Evolutionary conservation across 306 rosid species (phyloP).

Genomic region (Ammopiptanthus mongolicus): DNA sequence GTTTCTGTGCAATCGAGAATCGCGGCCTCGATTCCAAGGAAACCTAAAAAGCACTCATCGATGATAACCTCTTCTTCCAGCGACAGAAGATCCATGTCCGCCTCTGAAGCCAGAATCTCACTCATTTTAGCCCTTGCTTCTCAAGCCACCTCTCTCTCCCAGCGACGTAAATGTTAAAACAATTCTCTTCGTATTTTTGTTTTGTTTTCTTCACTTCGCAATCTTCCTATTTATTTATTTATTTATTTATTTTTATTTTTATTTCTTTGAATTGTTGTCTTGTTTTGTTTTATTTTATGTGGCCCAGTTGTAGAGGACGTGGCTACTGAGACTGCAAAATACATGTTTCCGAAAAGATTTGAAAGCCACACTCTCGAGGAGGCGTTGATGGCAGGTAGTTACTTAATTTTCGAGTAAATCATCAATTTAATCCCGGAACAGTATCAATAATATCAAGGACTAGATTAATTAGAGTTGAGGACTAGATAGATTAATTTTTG

Average conservation of each 20-base stretch:
- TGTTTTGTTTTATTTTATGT: no score
- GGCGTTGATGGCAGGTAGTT: constrained; percentile 70
- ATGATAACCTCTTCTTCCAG: constrained; percentile 27
- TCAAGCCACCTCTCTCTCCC: constrained; percentile 67
- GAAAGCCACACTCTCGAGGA: constrained; percentile 83
- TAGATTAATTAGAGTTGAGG: no score
- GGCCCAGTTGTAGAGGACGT: constrained; percentile 56
- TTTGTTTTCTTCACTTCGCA: neutral
- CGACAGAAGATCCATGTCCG: constrained; percentile 42
- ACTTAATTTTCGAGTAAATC: neutral
- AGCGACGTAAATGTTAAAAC: constrained; percentile 56
- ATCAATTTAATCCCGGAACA: no score
- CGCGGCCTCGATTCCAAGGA: constrained; percentile 9
- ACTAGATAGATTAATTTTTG: no score
- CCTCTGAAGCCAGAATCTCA: constrained; percentile 70
- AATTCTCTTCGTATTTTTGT: neutral
- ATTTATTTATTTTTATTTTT: neutral
- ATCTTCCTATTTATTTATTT: neutral
- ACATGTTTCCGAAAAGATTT: constrained; percentile 72
- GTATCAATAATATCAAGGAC: no score
- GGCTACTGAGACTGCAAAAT: constrained; percentile 65
- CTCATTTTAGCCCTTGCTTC: constrained; percentile 72
- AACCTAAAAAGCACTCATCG: constrained; percentile 16
- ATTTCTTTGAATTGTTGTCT: no score
- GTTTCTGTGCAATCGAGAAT: constrained; percentile 27